A percentile compares a stretch with the other conserved stretches of the same genome.
Evolutionary conservation across 2,329 filamentous ascomycete genomes (phyloP).

Genomic region (Bipolaris oryzae): DNA sequence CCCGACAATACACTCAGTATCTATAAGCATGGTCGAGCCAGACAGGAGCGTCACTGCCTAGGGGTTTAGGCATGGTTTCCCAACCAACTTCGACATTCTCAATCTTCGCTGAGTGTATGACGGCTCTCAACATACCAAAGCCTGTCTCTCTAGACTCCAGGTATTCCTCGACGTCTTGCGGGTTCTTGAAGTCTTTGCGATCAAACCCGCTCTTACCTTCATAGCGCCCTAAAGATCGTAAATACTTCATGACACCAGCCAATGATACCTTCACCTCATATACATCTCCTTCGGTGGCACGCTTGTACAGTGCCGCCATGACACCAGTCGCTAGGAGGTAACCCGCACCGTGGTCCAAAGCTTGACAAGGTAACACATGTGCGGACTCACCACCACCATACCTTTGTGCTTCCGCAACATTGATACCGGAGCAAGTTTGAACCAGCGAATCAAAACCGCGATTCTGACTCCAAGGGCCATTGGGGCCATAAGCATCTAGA

Average conservation of each 20-base stretch:
- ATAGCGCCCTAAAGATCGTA: slow-evolving; percentile 61
- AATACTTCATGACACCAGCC: slow-evolving; percentile 62
- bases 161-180: slow-evolving; percentile 42
- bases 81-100: slow-evolving; percentile 56
- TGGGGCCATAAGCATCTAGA: slow-evolving; percentile 59
- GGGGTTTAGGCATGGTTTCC: slow-evolving; percentile 58
- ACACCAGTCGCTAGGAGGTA: slow-evolving; percentile 63
- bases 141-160: slow-evolving; percentile 54
- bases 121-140: slow-evolving; percentile 56
- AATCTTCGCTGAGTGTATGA: slow-evolving; percentile 57
- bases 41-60: slow-evolving; percentile 55
- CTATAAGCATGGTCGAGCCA: slow-evolving; percentile 37
- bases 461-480: slow-evolving; percentile 54
- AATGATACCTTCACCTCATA: slow-evolving; percentile 63
- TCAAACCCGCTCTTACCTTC: slow-evolving; percentile 54
- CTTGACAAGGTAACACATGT: slow-evolving; percentile 59
- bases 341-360: slow-evolving; percentile 62
- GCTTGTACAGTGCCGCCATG: slow-evolving; percentile 58
- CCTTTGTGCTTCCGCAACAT: slow-evolving; percentile 60
- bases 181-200: slow-evolving; percentile 37
- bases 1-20: background rate
- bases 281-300: slow-evolving; percentile 53
- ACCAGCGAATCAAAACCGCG: slow-evolving; percentile 64
- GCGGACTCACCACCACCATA: slow-evolving; percentile 50
- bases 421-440: slow-evolving; percentile 63